Evolutionary conservation across 768 basidiomycete genomes (phyloP), one percentile per base, ranked within the genome.

Genomic region (Butyriboletus loyo): DNA sequence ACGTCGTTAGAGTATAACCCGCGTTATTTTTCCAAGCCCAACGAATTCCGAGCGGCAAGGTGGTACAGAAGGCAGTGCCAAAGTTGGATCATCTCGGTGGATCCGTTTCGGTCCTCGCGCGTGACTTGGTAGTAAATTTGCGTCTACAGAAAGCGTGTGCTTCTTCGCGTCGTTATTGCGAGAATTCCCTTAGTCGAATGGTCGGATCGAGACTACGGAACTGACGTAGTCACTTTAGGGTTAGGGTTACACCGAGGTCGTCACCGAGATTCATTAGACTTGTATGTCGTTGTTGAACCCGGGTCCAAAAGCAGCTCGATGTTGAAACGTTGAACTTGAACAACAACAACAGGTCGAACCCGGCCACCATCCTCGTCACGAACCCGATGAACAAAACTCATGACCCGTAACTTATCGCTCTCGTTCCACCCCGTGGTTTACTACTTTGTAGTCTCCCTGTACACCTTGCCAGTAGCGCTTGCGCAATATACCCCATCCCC

Each of bases 71-170:
- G 45, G 34, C 34, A 51, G 22, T 36, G 50, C 5, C 27, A 31
- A 31, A 32, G 4, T 32, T 21, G 5, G 7, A 17, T 50, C 17
- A 35, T 44, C 21, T 25, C 10, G 15, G 13, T 36, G 7, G 14
- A 17, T 39, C 14, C 4, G 9, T 34, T 27, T 36, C 15, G 78
- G 79, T 42, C 79, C 80, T 28, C 75, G 81, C 15, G 59, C 64
- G 15, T 85, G 83, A 54, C 66, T 83, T 13, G 83, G 83, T 5
- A 69, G 79, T 27, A 80, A 75, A 54, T 85, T 85, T 56, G 79
- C 83, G 3, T 71, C 73, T 1, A 74, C 71, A 0, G 81, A 85
- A 59, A 71, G 74, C 2, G 74, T 84, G 17, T 75, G 73, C 44
- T 80, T 84, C 69, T 71, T 85, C 19, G 73, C 79, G 1, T 65